Evolutionary conservation across 495 filamentous ascomycete genomes (phyloP).

Genomic region (Aspergillus campestris): DNA sequence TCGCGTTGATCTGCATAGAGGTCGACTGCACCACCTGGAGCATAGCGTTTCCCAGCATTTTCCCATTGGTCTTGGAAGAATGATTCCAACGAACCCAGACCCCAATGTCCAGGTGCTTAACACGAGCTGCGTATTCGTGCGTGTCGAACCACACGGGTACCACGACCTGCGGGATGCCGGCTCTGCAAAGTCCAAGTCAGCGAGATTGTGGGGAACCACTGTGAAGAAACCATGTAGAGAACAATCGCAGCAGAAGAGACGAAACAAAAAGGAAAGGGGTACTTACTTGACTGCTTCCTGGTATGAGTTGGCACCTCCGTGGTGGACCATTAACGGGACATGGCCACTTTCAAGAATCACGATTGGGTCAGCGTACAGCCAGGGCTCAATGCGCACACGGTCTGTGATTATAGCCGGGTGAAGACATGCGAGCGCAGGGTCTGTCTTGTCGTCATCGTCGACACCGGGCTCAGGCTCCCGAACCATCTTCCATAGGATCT

Average conservation of each 20-base stretch:
- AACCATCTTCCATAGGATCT: slow-evolving; percentile 38
- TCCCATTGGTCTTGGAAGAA: slow-evolving; percentile 10
- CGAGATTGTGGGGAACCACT: neutral
- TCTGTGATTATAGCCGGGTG: slow-evolving; percentile 12
- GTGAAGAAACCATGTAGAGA: neutral
- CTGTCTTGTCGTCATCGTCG: neutral
- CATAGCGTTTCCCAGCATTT: slow-evolving; percentile 13
- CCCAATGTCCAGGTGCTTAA: slow-evolving; percentile 32
- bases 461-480: neutral
- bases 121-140: slow-evolving; percentile 30
- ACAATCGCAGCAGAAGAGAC: neutral
- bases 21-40: slow-evolving; percentile 7
- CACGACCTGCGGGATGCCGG: slow-evolving; percentile 35
- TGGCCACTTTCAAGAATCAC: slow-evolving; percentile 25
- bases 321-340: slow-evolving; percentile 34
- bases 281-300: slow-evolving; percentile 31
- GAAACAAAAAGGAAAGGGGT: neutral
- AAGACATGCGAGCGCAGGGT: neutral
- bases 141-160: slow-evolving; percentile 37
- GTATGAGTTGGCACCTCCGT: slow-evolving; percentile 38
- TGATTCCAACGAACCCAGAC: slow-evolving; percentile 25
- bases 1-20: slow-evolving; percentile 6
- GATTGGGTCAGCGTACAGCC: slow-evolving; percentile 30
- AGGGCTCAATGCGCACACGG: slow-evolving; percentile 21
- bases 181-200: slow-evolving; percentile 15